Evolutionary conservation across 345 rosid species (phyloP).

Genomic region (Ricinus communis): DNA sequence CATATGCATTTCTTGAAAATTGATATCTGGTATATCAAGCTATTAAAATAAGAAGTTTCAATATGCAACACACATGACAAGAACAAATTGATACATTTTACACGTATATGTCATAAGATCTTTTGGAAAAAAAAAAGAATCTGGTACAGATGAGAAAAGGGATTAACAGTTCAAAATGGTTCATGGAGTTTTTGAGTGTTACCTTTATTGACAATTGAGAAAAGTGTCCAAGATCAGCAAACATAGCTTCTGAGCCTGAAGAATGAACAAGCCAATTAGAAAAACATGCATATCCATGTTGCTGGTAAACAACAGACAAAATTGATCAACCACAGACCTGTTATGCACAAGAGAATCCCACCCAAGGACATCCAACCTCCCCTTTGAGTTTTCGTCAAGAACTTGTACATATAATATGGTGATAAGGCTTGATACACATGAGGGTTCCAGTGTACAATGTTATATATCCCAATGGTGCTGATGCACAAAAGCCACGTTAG

Average conservation of each 20-base stretch:
- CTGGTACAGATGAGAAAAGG: background rate
- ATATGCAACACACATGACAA: too few relatives aligned
- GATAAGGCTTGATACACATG: conserved; percentile 83
- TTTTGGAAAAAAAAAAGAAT: too few relatives aligned
- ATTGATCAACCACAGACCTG: conserved; percentile 44
- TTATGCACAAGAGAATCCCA: conserved; percentile 80
- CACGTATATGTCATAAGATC: too few relatives aligned
- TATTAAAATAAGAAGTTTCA: too few relatives aligned
- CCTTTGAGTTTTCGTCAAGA: conserved; percentile 71
- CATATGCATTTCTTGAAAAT: too few relatives aligned
- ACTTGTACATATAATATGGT: conserved; percentile 73
- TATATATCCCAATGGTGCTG: conserved; percentile 71
- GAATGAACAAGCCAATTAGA: background rate
- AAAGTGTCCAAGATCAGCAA: conserved; percentile 95
- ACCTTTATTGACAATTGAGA: conserved; percentile 90
- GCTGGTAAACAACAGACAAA: conserved; percentile 10
- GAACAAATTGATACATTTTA: too few relatives aligned
- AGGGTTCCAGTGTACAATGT: conserved; percentile 80
- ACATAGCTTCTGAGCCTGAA: conserved; percentile 95
- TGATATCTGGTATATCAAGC: too few relatives aligned
- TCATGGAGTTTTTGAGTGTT: background rate
- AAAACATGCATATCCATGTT: background rate
- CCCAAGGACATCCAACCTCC: conserved; percentile 92
- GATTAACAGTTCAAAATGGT: background rate
- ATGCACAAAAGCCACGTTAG: conserved; percentile 76